Percentiles rank a stretch among this genome's conserved stretches.
Evolutionary conservation across 495 filamentous ascomycete genomes (phyloP).

Genomic region (Penicillium longicatenatum): DNA sequence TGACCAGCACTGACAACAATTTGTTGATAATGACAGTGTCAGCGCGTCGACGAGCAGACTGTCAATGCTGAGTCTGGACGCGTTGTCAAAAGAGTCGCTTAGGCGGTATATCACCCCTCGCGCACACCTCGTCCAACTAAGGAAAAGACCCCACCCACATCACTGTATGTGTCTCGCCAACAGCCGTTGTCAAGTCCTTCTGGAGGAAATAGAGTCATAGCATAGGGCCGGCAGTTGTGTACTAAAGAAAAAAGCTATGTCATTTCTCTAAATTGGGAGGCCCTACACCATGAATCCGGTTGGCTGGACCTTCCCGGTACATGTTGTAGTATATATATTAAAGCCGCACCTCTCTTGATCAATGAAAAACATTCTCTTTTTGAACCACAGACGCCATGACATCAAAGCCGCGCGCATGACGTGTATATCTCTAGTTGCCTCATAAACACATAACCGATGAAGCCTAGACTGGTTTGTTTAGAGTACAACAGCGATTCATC

Average conservation of each 20-base stretch:
- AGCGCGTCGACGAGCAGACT: constrained; percentile 3
- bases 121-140: background rate
- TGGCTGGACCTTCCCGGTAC: background rate
- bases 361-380: constrained; percentile 1
- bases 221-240: background rate
- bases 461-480: background rate
- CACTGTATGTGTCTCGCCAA: constrained; percentile 3
- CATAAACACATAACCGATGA: background rate
- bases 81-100: background rate
- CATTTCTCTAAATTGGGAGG: background rate
- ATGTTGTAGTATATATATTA: background rate
- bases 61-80: constrained; percentile 5
- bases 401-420: background rate
- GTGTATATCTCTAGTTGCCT: background rate
- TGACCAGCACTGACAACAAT: constrained; percentile 2
- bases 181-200: constrained; percentile 1
- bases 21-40: background rate
- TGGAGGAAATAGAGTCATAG: background rate
- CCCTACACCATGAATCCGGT: constrained; percentile 4
- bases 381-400: background rate
- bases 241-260: background rate
- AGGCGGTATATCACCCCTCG: constrained; percentile 3
- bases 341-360: background rate
- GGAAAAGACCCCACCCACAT: constrained; percentile 3
- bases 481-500: background rate